Percentiles rank a stretch among this genome's conserved stretches.
phyloP scores from a whole-genome alignment of 2,329 filamentous ascomycete species.

The Venturia carpophila region DNA sequence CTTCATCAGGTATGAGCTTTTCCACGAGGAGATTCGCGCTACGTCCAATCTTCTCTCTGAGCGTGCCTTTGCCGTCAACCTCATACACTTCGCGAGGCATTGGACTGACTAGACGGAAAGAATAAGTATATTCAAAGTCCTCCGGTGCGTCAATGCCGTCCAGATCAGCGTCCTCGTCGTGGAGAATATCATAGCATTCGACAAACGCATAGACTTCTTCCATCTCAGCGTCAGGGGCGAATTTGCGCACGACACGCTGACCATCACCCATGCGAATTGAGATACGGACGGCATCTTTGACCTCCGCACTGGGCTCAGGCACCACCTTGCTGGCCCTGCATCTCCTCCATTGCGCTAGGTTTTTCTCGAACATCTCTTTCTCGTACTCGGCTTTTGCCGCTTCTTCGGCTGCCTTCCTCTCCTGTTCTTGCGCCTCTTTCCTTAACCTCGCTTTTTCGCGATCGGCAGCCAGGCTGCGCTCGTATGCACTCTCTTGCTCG shows the following conservation, averaged over 20 bases:
- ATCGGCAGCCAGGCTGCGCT: slow-evolving; percentile 81
- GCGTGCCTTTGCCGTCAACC: slow-evolving; percentile 55
- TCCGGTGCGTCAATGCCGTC: slow-evolving; percentile 47
- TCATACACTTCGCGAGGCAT: slow-evolving; percentile 79
- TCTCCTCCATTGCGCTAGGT: slow-evolving; percentile 62
- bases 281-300: slow-evolving; percentile 65
- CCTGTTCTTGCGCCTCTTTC: slow-evolving; percentile 63
- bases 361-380: slow-evolving; percentile 48
- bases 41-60: slow-evolving; percentile 67
- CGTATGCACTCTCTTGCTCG: slow-evolving; percentile 89
- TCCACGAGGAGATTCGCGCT: slow-evolving; percentile 90
- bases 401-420: slow-evolving; percentile 55
- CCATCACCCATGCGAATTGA: slow-evolving; percentile 55
- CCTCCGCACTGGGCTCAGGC: slow-evolving; percentile 57
- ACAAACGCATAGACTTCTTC: slow-evolving; percentile 96
- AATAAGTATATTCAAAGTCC: slow-evolving; percentile 71
- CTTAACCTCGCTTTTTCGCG: slow-evolving; percentile 71
- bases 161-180: slow-evolving; percentile 30
- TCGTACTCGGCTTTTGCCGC: slow-evolving; percentile 57
- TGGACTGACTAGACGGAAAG: slow-evolving; percentile 76
- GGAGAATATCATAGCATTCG: slow-evolving; percentile 70
- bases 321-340: slow-evolving; percentile 67
- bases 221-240: slow-evolving; percentile 59
- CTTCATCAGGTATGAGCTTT: slow-evolving; percentile 50
- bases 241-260: slow-evolving; percentile 69